Evolutionary conservation across 2,329 filamentous ascomycete species (phyloP), one percentile per base, ranked within the genome.

Genomic region (Fusarium decemcellulare): DNA sequence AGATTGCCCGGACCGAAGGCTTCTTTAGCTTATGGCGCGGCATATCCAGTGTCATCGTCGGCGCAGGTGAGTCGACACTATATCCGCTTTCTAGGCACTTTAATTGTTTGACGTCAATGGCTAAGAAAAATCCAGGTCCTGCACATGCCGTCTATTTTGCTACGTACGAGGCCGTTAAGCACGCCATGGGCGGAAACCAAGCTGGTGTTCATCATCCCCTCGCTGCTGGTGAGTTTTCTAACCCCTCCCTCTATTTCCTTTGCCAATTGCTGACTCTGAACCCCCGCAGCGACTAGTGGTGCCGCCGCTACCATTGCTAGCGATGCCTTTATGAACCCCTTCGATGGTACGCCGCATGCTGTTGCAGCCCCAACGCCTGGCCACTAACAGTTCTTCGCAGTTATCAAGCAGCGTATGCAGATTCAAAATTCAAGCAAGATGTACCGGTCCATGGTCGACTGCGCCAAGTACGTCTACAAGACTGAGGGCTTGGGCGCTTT

Each of bases 351-450:
- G 89, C 16, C 29, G 9, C 29, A 52, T 30, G 53, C 53, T 39
- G 39, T 18, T 46, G 18, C n/a, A 48, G 36, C 18, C 14, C 8
- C 6, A 27, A 18, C 29, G 42, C 9, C 11, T 15, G 9, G 42
- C n/a, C 29, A 42, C 61, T 74, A 44, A 68, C 43, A 32, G n/a
- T 5, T 27, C 8, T 36, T 12, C 40, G 32, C 76, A 98, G 96
- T 99, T 67, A 97, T 99, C 85, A 99, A 99, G 84, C 96, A 99
- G 81, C 93, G 96, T 75, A 99, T 99, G 96, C 96, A 99, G 81
- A 93, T 99, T 63, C 93, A 97, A 79, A 93, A 96, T 76, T 98
- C 95, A n/a, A 90, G 91, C 72, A 89, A 88, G 73, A 90, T 91
- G 84, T 97, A 98, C 83, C 92, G 91, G 75, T 94, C 92, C 23